Evolutionary conservation across 225 moss, liverwort and hornwort species (phyloP).

Genomic region (Pleurozium schreberi): DNA sequence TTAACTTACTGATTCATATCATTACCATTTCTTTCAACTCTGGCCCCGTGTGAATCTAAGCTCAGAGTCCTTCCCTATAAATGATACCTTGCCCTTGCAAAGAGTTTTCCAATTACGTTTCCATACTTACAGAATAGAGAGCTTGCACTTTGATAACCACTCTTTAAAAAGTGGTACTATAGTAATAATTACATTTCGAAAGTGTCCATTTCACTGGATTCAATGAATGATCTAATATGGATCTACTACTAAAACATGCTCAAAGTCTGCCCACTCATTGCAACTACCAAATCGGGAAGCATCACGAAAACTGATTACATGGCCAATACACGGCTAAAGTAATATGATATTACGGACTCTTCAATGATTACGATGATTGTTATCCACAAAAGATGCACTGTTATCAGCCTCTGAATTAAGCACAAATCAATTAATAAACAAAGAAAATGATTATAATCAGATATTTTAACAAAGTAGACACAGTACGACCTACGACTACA

Average conservation of each 20-base stretch:
- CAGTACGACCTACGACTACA: neutral
- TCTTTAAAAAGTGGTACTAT: neutral
- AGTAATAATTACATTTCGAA: neutral
- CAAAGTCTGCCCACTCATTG: neutral
- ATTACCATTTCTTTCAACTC: too few relatives aligned
- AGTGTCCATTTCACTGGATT: neutral
- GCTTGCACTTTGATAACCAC: neutral
- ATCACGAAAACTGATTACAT: neutral
- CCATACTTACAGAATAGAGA: neutral
- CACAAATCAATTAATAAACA: neutral
- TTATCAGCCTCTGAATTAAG: neutral
- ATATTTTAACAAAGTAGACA: neutral
- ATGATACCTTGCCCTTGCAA: neutral
- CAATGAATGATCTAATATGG: neutral
- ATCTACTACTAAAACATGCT: neutral
- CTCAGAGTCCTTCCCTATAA: neutral
- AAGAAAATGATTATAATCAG: neutral
- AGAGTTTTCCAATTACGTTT: too few relatives aligned
- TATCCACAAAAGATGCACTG: neutral
- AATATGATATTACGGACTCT: neutral
- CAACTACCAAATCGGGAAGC: slow-evolving; percentile 1
- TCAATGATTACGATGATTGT: slow-evolving; percentile 18
- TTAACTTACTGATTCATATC: neutral
- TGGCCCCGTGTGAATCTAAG: neutral
- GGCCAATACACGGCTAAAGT: neutral